These are phyloP conservation scores for Platanthera guangdongensis DNA, from an alignment of 106 monocot species.

Conservation along the genomic window DNA sequence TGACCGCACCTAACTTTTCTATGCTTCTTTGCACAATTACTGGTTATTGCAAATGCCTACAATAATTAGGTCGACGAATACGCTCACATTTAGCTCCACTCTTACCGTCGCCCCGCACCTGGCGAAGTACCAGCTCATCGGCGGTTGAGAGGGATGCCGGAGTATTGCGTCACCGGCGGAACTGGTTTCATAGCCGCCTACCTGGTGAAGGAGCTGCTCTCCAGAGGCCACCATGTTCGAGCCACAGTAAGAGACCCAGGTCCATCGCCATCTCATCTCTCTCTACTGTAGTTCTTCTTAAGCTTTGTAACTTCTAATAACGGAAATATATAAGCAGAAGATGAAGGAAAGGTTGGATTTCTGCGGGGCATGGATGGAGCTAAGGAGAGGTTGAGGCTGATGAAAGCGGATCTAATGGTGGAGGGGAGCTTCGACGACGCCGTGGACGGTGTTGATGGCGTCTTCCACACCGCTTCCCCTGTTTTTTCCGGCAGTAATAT, in stretches of 20 bases:
- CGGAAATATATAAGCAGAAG: slow-evolving; percentile 21
- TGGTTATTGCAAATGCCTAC: no score
- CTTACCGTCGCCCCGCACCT: no score
- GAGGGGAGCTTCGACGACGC: slow-evolving; percentile 80
- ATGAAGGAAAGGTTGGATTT: slow-evolving; percentile 57
- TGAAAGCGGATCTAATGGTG: slow-evolving; percentile 69
- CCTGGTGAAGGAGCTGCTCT: slow-evolving; percentile 52
- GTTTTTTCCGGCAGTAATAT: slow-evolving; percentile 35
- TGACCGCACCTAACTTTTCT: no score
- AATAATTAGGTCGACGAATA: no score
- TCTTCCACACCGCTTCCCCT: slow-evolving; percentile 85
- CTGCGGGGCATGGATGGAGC: slow-evolving; percentile 62
- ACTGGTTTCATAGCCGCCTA: slow-evolving; percentile 77
- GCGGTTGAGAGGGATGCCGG: slow-evolving; percentile 33
- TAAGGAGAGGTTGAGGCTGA: slow-evolving; percentile 54
- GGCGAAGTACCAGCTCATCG: no score
- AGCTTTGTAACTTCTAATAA: not conserved
- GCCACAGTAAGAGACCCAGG: slow-evolving; percentile 89
- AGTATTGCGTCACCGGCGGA: slow-evolving; percentile 88
- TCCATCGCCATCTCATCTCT: not conserved
- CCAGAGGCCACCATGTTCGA: slow-evolving; percentile 58
- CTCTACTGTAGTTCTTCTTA: not conserved
- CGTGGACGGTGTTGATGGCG: slow-evolving; percentile 75
- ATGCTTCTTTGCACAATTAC: no score
- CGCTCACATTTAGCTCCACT: no score